A percentile compares a stretch with the other conserved stretches of the same genome.
phyloP scores from a whole-genome alignment of 768 basidiomycete genomes.

The Hypsizygus marmoreus region DNA sequence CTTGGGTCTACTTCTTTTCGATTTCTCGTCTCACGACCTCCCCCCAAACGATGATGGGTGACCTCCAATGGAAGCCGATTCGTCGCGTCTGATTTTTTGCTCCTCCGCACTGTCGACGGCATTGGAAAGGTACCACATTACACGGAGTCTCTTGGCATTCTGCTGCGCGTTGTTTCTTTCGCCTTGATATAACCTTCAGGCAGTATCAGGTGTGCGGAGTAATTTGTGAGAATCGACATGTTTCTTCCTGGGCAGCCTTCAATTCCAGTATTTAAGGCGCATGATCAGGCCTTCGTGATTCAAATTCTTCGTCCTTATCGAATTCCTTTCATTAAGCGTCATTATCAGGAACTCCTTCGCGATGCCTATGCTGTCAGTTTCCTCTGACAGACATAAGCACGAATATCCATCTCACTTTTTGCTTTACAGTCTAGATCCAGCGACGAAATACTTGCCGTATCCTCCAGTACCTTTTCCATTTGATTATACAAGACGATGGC shows the following conservation, averaged over 20 bases:
- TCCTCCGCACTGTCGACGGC: constrained; percentile 1
- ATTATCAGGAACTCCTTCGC: not conserved
- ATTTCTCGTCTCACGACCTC: constrained; percentile 8
- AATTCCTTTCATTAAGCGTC: too few species aligned
- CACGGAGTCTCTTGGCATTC: constrained; percentile 6
- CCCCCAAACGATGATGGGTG: not conserved
- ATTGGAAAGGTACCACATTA: not conserved
- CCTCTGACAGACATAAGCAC: not conserved
- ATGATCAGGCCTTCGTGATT: too few species aligned
- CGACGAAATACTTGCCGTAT: constrained; percentile 73
- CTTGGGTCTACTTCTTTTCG: constrained; percentile 4
- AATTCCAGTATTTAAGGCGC: constrained; percentile 12
- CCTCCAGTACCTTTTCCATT: constrained; percentile 54
- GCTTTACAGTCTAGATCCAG: constrained; percentile 58
- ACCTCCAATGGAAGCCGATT: constrained; percentile 2
- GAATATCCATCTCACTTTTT: constrained; percentile 6
- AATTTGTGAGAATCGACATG: constrained; percentile 1
- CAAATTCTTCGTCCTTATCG: too few species aligned
- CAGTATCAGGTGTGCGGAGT: not conserved
- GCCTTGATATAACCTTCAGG: constrained; percentile 3
- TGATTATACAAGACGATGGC: constrained; percentile 66
- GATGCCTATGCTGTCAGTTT: constrained; percentile 52
- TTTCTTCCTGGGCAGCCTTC: not conserved
- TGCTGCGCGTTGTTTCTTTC: not conserved
- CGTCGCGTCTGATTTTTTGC: constrained; percentile 4